A percentile compares a stretch with the other conserved stretches of the same genome.
These are phyloP conservation scores for Plasmodium relictum DNA, from an alignment of 169 alveolate genomes.

Conservation along the genomic window DNA sequence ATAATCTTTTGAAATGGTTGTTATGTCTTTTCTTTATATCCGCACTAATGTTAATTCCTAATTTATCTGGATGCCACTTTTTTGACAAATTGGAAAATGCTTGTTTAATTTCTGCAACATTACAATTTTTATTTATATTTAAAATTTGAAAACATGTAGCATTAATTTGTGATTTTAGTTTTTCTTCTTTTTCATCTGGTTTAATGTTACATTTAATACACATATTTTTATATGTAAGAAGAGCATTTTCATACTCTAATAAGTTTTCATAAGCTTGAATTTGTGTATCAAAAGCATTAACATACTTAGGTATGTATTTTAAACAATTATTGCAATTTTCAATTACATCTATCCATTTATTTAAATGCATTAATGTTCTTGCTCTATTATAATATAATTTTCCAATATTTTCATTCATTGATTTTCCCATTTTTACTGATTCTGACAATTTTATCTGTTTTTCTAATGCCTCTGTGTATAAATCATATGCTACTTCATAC, in stretches of 20 bases:
- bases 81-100: constrained; percentile 84
- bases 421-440: constrained; percentile 36
- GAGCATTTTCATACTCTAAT: constrained; percentile 85
- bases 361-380: constrained; percentile 83
- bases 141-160: constrained; percentile 86
- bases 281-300: constrained; percentile 84
- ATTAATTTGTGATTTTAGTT: constrained; percentile 78
- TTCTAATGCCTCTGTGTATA: constrained; percentile 83
- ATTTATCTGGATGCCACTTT: constrained; percentile 88
- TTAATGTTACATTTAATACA: constrained; percentile 81
- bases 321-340: constrained; percentile 84
- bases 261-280: constrained; percentile 84
- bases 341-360: constrained; percentile 84
- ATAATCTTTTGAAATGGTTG: constrained; percentile 83
- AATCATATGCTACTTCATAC: constrained; percentile 77
- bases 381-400: constrained; percentile 86
- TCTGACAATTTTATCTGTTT: constrained; percentile 76
- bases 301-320: constrained; percentile 82
- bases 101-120: constrained; percentile 81
- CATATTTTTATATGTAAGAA: constrained; percentile 75
- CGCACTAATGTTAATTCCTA: constrained; percentile 72
- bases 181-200: constrained; percentile 81
- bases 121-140: constrained; percentile 77
- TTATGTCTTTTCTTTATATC: constrained; percentile 81
- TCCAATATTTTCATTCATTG: constrained; percentile 82